Percentiles rank a stretch among this genome's conserved stretches.
phyloP scores from a whole-genome alignment of 331 rosid genomes.

The Erythrophleum ivorense region DNA sequence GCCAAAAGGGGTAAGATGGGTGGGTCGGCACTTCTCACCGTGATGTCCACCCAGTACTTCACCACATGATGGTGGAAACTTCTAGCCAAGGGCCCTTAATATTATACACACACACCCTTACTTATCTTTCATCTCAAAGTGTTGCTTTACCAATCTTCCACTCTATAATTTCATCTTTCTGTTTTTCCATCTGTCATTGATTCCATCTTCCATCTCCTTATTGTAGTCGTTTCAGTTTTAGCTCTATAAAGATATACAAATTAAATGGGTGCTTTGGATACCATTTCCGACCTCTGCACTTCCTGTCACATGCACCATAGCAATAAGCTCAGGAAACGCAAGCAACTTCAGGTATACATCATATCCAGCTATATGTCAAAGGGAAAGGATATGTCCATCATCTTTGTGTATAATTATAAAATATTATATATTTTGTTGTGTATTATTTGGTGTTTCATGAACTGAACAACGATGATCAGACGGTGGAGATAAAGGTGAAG shows the following conservation, averaged over 20 bases:
- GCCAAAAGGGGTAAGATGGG: no score
- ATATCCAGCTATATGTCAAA: no score
- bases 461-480: constrained; percentile 41
- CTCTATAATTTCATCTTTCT: no score
- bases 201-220: background rate
- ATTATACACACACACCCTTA: no score
- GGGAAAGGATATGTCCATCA: no score
- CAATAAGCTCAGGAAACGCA: constrained; percentile 53
- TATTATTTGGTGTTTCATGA: no score
- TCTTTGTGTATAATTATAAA: no score
- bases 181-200: no score
- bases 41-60: background rate
- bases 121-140: no score
- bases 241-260: background rate
- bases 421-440: no score
- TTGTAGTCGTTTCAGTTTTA: background rate
- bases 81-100: background rate
- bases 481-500: constrained; percentile 84
- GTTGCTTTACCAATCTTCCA: no score
- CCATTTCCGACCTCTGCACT: constrained; percentile 66
- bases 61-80: background rate
- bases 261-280: constrained; percentile 74
- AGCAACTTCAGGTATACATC: constrained; percentile 64
- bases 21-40: background rate
- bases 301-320: constrained; percentile 36